These are phyloP conservation scores for Cadophora luteo-olivacea DNA, from an alignment of 2,329 filamentous ascomycete genomes.

Conservation along the genomic window DNA sequence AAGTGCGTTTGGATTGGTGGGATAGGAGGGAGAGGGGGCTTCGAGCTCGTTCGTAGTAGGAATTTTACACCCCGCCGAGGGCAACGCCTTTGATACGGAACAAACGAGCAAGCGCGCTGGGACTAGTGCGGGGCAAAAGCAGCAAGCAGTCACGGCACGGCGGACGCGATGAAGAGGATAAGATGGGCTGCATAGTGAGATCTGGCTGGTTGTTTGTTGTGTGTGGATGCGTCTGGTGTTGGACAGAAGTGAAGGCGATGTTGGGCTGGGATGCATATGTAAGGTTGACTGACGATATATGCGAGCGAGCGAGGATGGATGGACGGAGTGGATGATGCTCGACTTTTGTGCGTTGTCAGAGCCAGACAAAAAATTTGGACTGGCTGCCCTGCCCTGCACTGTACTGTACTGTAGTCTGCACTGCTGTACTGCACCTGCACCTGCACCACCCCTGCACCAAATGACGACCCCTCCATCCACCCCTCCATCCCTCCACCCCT, in stretches of 20 bases:
- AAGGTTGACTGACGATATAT: slow-evolving; percentile 5
- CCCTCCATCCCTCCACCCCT: slow-evolving; percentile 15
- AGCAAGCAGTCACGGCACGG: slow-evolving; percentile 31
- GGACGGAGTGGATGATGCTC: slow-evolving; percentile 1
- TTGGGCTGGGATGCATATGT: slow-evolving; percentile 38
- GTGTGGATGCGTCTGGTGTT: background rate
- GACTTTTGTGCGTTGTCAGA: slow-evolving; percentile 16
- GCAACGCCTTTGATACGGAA: slow-evolving; percentile 30
- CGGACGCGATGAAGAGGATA: slow-evolving; percentile 19
- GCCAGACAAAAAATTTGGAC: slow-evolving; percentile 1
- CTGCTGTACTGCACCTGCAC: background rate
- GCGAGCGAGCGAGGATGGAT: background rate
- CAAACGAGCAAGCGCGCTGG: slow-evolving; percentile 50
- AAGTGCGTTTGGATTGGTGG: slow-evolving; percentile 38
- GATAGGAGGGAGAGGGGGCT: slow-evolving; percentile 27
- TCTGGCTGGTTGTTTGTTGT: slow-evolving; percentile 23
- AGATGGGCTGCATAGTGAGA: slow-evolving; percentile 20
- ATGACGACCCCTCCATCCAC: slow-evolving; percentile 18
- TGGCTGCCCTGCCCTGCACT: background rate
- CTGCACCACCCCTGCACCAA: slow-evolving; percentile 14
- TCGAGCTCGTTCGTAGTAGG: slow-evolving; percentile 28
- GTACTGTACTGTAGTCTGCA: background rate
- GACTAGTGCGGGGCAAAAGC: slow-evolving; percentile 44
- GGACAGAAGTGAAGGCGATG: slow-evolving; percentile 6
- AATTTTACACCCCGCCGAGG: slow-evolving; percentile 18